Evolutionary conservation across 2,329 filamentous ascomycete species (phyloP), one percentile per base, ranked within the genome.

Genomic region (Fusarium mundagurra): DNA sequence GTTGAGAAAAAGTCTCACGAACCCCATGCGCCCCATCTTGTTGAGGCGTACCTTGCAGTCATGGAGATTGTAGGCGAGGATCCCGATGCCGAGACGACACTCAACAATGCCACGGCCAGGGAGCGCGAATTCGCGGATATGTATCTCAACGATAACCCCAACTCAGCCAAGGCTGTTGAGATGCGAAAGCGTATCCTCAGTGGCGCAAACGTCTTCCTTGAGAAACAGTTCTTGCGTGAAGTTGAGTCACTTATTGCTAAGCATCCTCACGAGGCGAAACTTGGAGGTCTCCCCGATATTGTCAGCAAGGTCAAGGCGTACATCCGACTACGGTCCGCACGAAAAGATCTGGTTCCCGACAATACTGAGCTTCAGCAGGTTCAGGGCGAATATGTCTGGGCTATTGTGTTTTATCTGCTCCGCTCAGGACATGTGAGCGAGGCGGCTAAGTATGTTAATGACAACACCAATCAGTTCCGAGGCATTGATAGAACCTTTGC

Each of bases 271-370:
- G 95, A 98, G 80, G 96, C 96, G 36, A 94, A 94, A 80, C 89
- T 98, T 47, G 96, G 96, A 68, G 96, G 96, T 73, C 90, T 95
- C 45, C 96, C 96, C 3, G 94, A 95, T 62, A 90, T 94, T 29
- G 89, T 95, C 74, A 97, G 94, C 86, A 97, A 97, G 84, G 92
- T 98, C 79, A 94, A 94, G 79, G 96, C 94, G 13, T 99, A 96
- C 80, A 94, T 99, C 76, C 91, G 95, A 55, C 88, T 98, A 66
- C 91, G 94, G 69, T 90, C 92, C 47, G 88, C 90, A 4, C 91
- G 94, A 67, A 97, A 95, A 83, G 94, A 97, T 79, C 88, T 98
- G 48, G 93, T 93, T 5, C 91, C 92, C 6, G 94, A 97, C 80
- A 94, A 92, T 71, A 90, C 92, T 9, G 91, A 96, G 74, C 87